Percentiles rank a stretch among this genome's conserved stretches.
Evolutionary conservation across 805 yeast genomes (phyloP).

Genomic region (Wickerhamomyces bisporus): DNA sequence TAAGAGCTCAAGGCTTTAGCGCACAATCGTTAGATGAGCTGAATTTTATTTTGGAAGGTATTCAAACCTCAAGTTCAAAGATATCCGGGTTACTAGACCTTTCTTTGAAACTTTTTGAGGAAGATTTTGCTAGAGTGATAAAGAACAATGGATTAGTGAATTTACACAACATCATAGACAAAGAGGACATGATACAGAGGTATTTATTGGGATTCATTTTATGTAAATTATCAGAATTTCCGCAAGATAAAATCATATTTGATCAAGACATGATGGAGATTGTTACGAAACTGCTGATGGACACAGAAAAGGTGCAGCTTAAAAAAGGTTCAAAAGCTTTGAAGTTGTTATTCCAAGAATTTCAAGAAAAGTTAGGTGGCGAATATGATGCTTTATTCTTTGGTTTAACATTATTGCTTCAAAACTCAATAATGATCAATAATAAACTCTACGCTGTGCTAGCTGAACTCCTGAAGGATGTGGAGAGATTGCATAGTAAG

Average conservation of each 20-base stretch:
- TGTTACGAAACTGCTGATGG: slow-evolving; percentile 1
- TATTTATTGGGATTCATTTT: slow-evolving; percentile 15
- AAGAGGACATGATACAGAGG: slow-evolving; percentile 1
- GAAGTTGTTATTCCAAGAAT: slow-evolving; percentile 8
- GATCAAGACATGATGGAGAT: slow-evolving; percentile 3
- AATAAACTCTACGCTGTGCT: neutral
- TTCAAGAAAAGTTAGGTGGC: slow-evolving; percentile 2
- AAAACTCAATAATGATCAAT: slow-evolving; percentile 4
- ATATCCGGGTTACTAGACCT: slow-evolving; percentile 22
- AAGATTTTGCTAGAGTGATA: slow-evolving; percentile 16
- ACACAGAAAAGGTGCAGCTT: neutral
- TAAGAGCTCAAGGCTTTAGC: slow-evolving; percentile 31
- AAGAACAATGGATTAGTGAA: slow-evolving; percentile 11
- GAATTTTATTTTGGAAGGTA: slow-evolving; percentile 27
- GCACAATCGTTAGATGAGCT: slow-evolving; percentile 31
- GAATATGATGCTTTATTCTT: slow-evolving; percentile 8
- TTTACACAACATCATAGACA: slow-evolving; percentile 4
- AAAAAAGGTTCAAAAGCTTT: slow-evolving; percentile 4
- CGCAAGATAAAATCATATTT: neutral
- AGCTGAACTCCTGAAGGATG: neutral
- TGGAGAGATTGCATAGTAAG: slow-evolving; percentile 1
- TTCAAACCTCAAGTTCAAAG: slow-evolving; percentile 13
- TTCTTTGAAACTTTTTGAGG: slow-evolving; percentile 18
- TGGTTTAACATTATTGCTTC: slow-evolving; percentile 14
- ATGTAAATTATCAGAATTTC: slow-evolving; percentile 10